Evolutionary conservation across 441 rosid species (phyloP).

Genomic region (Cnidoscolus chayamansa): DNA sequence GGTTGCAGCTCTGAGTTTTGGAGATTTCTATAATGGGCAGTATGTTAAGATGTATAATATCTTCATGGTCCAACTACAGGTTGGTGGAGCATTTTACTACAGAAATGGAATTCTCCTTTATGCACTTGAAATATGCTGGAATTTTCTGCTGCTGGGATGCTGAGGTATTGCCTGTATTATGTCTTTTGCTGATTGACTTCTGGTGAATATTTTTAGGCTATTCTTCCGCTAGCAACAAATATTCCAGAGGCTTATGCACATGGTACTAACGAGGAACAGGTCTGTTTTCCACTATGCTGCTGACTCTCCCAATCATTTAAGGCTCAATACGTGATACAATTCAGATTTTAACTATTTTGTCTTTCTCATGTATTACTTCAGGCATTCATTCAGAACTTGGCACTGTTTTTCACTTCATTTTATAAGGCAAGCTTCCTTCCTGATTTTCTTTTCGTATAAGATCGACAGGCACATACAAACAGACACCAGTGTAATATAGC

Average conservation of each 20-base stretch:
- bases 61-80: slow-evolving; percentile 88
- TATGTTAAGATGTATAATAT: slow-evolving; percentile 77
- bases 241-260: slow-evolving; percentile 91
- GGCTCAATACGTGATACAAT: neutral
- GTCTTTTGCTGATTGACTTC: slow-evolving; percentile 10
- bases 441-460: neutral
- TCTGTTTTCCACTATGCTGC: slow-evolving; percentile 30
- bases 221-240: slow-evolving; percentile 74
- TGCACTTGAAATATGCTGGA: slow-evolving; percentile 9
- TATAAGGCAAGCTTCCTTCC: slow-evolving; percentile 58
- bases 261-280: slow-evolving; percentile 93
- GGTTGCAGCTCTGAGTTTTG: slow-evolving; percentile 94
- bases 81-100: slow-evolving; percentile 19
- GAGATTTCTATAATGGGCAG: slow-evolving; percentile 82
- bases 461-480: no score
- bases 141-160: neutral
- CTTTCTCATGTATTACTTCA: slow-evolving; percentile 32
- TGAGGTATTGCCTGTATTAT: slow-evolving; percentile 8
- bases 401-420: slow-evolving; percentile 91
- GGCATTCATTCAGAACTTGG: slow-evolving; percentile 99
- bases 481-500: neutral
- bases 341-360: slow-evolving; percentile 4
- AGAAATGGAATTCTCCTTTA: neutral
- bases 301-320: slow-evolving; percentile 6
- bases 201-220: slow-evolving; percentile 42